Evolutionary conservation across 805 yeast species (phyloP), one percentile per base, ranked within the genome.

Genomic region (Schwanniomyces sp.): DNA sequence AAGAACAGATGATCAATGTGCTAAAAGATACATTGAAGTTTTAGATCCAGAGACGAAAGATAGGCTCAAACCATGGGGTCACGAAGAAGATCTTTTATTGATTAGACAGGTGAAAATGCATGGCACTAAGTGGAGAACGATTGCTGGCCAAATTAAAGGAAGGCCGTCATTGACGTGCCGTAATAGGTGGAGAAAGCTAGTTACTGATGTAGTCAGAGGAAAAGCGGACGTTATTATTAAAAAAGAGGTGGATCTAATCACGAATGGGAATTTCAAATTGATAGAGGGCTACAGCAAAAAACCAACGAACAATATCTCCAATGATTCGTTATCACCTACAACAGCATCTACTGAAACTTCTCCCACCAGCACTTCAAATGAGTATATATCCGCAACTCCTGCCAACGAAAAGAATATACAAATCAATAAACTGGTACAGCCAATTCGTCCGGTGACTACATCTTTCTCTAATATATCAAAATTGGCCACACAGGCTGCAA

Each of bases 1-100:
- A 5, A 75, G 97, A 61, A 91, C 96, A 0, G 96, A 91, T 59
- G 97, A 91, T 64, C 97, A 91, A 69, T 91, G 98, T 71, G 88
- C 96, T 1, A 91, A 91, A 60, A 72, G 97, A 57, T 91, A 88
- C 62, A 82, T 85, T 12, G 97, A 91, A 59, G 96, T 90, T 1
- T 65, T 91, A 49, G 94, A 89, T 56, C 97, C 97, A 5, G 75
- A 72, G 25, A 86, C 91, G 8, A 82, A 82, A 50, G 90, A 86
- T 54, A 69, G 97, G 46, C 72, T 90, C 40, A 77, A 89, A 55
- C 84, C 86, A 2, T 91, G 98, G 98, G 71, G 81, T 1, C 58
- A 75, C 26, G 88, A 81, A 8, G 97, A 91, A 62, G 97, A 91
- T 62, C 65, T 86, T 34, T 66, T 70, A 48, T 69, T 91, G 45